Percentiles rank a stretch among this genome's conserved stretches.
phyloP scores from a whole-genome alignment of 345 rosid genomes.

The Cardiospermum halicacabum region DNA sequence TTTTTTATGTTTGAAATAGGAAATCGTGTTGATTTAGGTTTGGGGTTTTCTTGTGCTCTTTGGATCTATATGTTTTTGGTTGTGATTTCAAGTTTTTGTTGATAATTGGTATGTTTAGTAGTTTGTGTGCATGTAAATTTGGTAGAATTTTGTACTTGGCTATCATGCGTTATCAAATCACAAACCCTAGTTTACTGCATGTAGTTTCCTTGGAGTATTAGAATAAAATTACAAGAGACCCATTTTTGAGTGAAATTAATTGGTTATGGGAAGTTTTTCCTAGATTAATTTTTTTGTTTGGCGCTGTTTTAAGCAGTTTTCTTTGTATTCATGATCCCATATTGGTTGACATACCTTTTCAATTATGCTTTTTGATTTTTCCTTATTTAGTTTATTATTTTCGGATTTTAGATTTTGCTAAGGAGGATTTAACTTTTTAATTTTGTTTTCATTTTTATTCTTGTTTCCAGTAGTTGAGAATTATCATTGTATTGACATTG shows the following conservation, averaged over 20 bases:
- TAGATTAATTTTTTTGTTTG: too few species aligned
- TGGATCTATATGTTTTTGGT: background rate
- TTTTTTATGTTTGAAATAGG: background rate
- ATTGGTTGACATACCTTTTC: too few species aligned
- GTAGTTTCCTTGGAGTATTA: background rate
- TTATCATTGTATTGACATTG: background rate
- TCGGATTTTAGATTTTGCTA: too few species aligned
- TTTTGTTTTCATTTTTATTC: too few species aligned
- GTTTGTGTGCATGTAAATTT: constrained; percentile 1
- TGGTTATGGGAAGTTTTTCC: background rate
- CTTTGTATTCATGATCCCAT: too few species aligned
- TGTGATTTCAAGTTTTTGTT: background rate
- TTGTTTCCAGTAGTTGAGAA: background rate
- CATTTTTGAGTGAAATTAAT: too few species aligned
- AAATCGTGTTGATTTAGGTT: background rate
- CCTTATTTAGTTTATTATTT: too few species aligned
- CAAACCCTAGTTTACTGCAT: constrained; percentile 7
- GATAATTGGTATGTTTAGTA: background rate
- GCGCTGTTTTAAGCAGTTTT: too few species aligned
- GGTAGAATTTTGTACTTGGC: background rate
- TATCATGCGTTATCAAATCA: background rate
- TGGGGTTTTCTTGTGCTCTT: background rate
- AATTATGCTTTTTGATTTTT: too few species aligned
- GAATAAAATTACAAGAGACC: background rate
- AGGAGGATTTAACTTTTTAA: too few species aligned